Evolutionary conservation across 140 eudicot species (phyloP), one percentile per base, ranked within the genome.

Genomic region (Anethum foeniculum): DNA sequence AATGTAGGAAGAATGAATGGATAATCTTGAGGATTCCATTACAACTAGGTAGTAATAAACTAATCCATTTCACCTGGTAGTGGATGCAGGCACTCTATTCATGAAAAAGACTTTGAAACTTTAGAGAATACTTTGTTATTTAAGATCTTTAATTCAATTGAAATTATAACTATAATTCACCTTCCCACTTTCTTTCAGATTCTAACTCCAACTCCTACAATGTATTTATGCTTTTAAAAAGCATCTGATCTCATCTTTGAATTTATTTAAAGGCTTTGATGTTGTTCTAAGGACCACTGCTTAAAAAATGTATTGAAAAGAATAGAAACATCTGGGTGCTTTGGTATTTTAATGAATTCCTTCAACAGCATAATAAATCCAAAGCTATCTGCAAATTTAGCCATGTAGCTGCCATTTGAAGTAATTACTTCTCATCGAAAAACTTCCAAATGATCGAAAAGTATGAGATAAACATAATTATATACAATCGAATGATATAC

Each of bases 81-180:
- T 67, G 74, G 74, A 67, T 67, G 23, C 74, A 62, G 34, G 2
- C 69, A 62, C 69, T 11, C 34, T 62, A 62, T 62, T 62, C 34
- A 62, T 62, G 69, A 62, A 62, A 62, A 62, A 62, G 69, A 62
- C 69, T 62, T 11, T 8, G 32, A n/a, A 60, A 60, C 68, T 60
- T 60, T 60, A n/a, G 30, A 56, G 65, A 56, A 21, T 23, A 23
- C 67, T 56, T 56, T 56, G 11, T 19, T 56, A 56, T 19, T 19
- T 21, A 19, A 21, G 12, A 21, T 5, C 27, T 58, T 58, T 7
- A 7, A 58, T 23, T 23, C 28, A 58, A 1, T 23, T 5, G 32
- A n/a, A 58, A 58, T 23, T 23, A n/a, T 56, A 23, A 15, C 2
- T 56, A 56, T 56, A 56, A 23, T 19, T 23, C 6, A n/a, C 9